These are phyloP conservation scores for Aleurites moluccanus DNA, from an alignment of 441 rosid genomes.

Conservation along the genomic window DNA sequence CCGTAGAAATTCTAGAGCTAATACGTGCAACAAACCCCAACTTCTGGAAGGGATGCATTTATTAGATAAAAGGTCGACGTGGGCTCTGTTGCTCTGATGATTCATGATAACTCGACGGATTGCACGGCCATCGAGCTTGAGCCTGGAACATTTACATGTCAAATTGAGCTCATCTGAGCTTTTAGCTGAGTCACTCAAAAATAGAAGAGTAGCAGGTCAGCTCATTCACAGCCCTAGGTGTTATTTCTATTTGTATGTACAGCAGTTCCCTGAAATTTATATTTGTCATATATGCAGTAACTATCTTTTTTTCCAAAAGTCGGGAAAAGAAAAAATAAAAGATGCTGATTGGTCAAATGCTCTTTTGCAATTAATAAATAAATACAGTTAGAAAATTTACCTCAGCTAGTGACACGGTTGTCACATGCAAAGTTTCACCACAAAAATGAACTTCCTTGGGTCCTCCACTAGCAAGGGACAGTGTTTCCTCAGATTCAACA, in stretches of 20 bases:
- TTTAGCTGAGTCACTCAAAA: neutral
- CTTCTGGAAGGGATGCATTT: neutral
- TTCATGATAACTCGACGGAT: no score
- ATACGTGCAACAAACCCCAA: neutral
- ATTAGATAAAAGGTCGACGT: no score
- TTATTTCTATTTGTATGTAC: neutral
- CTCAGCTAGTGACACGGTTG: slow-evolving; percentile 39
- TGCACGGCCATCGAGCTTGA: neutral
- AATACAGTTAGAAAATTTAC: slow-evolving; percentile 34
- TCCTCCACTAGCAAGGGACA: slow-evolving; percentile 35
- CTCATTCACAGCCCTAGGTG: neutral
- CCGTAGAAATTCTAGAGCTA: neutral
- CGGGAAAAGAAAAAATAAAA: neutral
- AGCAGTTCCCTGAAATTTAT: neutral
- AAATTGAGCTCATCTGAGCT: neutral
- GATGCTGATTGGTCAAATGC: neutral
- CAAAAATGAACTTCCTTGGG: slow-evolving; percentile 31
- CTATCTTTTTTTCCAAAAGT: neutral
- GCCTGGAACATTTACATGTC: neutral
- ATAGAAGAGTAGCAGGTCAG: neutral
- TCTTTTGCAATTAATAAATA: neutral
- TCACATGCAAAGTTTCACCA: slow-evolving; percentile 31
- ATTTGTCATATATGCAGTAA: no score
- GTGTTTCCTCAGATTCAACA: slow-evolving; percentile 28
- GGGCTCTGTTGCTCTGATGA: no score